Evolutionary conservation across 2,329 filamentous ascomycete genomes (phyloP), one percentile per base, ranked within the genome.

Genomic region (Neoascochyta sp.): DNA sequence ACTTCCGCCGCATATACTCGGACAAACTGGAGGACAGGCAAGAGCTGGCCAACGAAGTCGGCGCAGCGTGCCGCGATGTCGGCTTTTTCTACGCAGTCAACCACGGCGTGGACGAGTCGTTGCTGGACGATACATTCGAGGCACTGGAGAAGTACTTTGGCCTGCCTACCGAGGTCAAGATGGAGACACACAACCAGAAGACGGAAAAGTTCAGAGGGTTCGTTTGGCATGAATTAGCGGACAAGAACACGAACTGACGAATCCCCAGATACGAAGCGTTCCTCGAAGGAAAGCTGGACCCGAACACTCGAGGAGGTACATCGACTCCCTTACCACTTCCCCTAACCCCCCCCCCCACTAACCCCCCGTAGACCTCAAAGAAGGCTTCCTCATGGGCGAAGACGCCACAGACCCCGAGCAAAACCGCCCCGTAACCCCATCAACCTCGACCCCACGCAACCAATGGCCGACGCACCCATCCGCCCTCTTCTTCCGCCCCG

Each of bases 101-200:
- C 28, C 48, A 57, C 22, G 47, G 54, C 4, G 49, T 63, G 3
- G 45, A 57, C 10, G 43, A 57, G 8, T 27, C 36, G 4, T 15
- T 57, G 13, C 27, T 60, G 19, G 40, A 50, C 6, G 45, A 49
- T 5, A 62, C 57, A 0, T 59, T 61, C 14, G 37, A 46, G 1
- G 51, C 52, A 4, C 37, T 57, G 17, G 45, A 47, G 29, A 38
- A 39, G 10, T 63, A 54, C 43, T 63, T 64, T 35, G 44, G 41
- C 4, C 36, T 62, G 7, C 47, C 48, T 3, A 43, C 29, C 5
- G 51, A 60, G 6, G 34, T 54, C 15, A 64, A 64, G 34, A 63
- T 64, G 60, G 52, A 60, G 21, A 48, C 48, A 4, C 57, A 61
- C 20, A 56, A 60, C 6, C 50, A 61, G 22, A 62, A 61, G 38